Percentiles rank a stretch among this genome's conserved stretches.
Evolutionary conservation across 2,329 filamentous ascomycete species (phyloP).

Genomic region (Xylaria sp.): DNA sequence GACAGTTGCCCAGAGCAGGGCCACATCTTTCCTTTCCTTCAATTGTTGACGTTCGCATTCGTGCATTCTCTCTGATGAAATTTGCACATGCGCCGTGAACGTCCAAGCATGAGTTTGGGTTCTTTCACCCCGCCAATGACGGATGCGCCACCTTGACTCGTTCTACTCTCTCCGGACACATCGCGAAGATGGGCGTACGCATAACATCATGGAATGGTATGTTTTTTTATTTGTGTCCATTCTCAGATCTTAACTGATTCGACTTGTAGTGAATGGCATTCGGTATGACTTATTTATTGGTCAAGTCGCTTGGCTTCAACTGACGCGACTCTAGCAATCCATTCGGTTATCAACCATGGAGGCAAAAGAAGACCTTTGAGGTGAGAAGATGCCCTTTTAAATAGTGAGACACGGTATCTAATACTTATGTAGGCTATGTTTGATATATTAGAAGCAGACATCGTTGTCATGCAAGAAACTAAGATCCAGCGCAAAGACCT

Average conservation of each 20-base stretch:
- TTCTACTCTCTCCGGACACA: neutral
- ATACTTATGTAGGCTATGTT: slow-evolving; percentile 68
- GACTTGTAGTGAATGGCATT: slow-evolving; percentile 66
- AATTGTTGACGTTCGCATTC: too few species aligned
- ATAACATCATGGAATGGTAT: slow-evolving; percentile 85
- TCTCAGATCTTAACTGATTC: slow-evolving; percentile 23
- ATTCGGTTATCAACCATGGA: slow-evolving; percentile 81
- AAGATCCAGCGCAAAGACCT: slow-evolving; percentile 95
- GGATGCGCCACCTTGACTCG: slow-evolving; percentile 7
- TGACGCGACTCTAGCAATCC: slow-evolving; percentile 56
- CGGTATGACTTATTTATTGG: slow-evolving; percentile 42
- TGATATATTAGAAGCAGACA: slow-evolving; percentile 84
- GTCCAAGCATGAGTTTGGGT: slow-evolving; percentile 12
- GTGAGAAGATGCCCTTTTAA: slow-evolving; percentile 35
- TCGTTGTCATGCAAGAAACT: slow-evolving; percentile 90
- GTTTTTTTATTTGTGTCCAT: slow-evolving; percentile 20
- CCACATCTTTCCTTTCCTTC: neutral
- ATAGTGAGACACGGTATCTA: neutral
- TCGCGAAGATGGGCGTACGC: slow-evolving; percentile 60
- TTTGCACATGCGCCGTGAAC: neutral
- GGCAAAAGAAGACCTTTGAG: slow-evolving; percentile 63
- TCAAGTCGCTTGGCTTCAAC: neutral
- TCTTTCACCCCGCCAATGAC: slow-evolving; percentile 4
- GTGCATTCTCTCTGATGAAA: slow-evolving; percentile 5
- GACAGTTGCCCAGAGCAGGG: neutral